Evolutionary conservation across 495 filamentous ascomycete genomes (phyloP), one percentile per base, ranked within the genome.

Genomic region (Penicillium angulare): DNA sequence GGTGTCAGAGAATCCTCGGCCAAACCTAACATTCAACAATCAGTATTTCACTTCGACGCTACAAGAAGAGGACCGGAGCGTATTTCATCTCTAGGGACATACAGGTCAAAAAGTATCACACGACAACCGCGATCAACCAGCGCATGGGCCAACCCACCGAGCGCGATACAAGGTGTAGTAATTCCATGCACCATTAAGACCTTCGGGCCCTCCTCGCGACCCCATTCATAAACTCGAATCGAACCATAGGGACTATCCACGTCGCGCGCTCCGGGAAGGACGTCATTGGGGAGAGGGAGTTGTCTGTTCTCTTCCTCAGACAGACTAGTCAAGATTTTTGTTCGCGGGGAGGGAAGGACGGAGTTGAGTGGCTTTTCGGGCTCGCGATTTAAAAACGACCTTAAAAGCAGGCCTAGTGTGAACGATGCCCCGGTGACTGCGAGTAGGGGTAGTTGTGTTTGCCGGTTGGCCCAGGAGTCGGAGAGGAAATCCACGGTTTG

Each of bases 211-310:
- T 81, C 65, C 48, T 85, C 80, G n/a, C 90, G 90, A 7, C 92
- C 92, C 76, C 84, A 96, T 77, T 97, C 92, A 62, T 96, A 95
- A 10, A 91, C 86, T 31, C 88, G 74, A 21, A 90, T 85, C 21
- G 77, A 83, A 17, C 92, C 92, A 57, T 92, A 95, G 49, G 88
- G 87, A 6, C 82, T 88, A 3, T 75, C 64, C 17, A 95, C 85
- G 68, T 91, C 82, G 33, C 89, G 76, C 5, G 73, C 82, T 13
- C 90, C 89, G 0, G 89, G 92, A 20, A 90, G 77, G 23, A 83
- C 75, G 64, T 89, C 79, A 16, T 85, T 82, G 1, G 89, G 89
- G 64, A 95, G 88, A 2, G 89, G 84, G 3, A 86, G 69, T 42
- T 65, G 54, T 20, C 65, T 57, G 8, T 72, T 69, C 43, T 85